These are phyloP conservation scores for Thielaviopsis punctulata DNA, from an alignment of 2,329 filamentous ascomycete genomes.

Conservation along the genomic window DNA sequence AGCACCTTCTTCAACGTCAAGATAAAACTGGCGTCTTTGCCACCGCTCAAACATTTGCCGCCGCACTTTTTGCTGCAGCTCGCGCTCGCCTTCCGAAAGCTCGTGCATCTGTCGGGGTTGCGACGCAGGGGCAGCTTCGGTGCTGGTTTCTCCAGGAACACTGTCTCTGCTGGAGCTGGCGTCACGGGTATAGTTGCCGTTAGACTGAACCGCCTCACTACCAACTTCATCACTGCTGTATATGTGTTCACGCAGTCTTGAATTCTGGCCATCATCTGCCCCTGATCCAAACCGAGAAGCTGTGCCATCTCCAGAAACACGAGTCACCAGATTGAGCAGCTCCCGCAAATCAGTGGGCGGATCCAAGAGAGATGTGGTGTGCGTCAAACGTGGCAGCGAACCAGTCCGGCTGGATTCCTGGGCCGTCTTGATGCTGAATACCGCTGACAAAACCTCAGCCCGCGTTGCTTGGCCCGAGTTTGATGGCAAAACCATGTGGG, in stretches of 20 bases:
- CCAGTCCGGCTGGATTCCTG: constrained; percentile 2
- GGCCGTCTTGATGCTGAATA: constrained; percentile 23
- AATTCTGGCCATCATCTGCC: background rate
- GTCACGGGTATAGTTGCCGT: background rate
- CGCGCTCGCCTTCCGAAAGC: background rate
- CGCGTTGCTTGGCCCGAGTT: constrained; percentile 24
- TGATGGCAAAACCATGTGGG: constrained; percentile 33
- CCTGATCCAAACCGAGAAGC: background rate
- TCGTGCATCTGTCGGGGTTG: background rate
- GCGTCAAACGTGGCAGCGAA: constrained; percentile 3
- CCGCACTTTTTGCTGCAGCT: constrained; percentile 21
- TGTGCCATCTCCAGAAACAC: background rate
- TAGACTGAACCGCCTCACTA: background rate
- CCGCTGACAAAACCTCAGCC: constrained; percentile 39
- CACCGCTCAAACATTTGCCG: constrained; percentile 51
- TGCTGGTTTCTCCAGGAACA: background rate
- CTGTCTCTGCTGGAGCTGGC: background rate
- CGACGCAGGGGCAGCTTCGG: background rate
- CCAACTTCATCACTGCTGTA: background rate
- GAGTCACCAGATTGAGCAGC: constrained; percentile 7
- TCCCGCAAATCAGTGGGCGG: constrained; percentile 7
- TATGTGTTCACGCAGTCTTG: background rate
- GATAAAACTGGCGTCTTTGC: constrained; percentile 62
- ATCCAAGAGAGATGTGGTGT: constrained; percentile 17
- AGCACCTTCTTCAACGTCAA: constrained; percentile 70